Evolutionary conservation across 1,139 yeast species (phyloP), one percentile per base, ranked within the genome.

Genomic region (Lodderomyces pseudojiufengensis): DNA sequence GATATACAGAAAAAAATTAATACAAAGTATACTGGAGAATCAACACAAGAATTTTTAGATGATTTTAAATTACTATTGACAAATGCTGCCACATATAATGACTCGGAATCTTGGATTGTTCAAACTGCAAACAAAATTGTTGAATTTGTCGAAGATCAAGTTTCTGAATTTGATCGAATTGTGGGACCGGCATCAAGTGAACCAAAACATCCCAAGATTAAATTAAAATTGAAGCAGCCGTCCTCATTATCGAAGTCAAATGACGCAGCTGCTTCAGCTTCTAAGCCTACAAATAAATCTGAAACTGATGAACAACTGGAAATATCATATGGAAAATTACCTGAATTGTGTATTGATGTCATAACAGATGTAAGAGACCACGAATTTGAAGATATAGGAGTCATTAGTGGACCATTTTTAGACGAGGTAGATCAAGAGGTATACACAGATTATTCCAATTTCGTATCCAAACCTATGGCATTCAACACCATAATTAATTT

Each of bases 11-110:
- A 56, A 50, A 79, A 68, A 50, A 59, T 62, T 36, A 57, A 49
- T 31, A 62, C 62, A 12, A 60, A 53, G 26, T 73, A 73, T 42
- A 37, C 57, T 0, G 45, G 45, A 9, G 42, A 45, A 5, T 43
- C 59, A 2, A 44, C 59, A 0, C 59, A 52, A 1, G 78, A 71
- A 33, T 77, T 81, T 44, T 43, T 76, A 24, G 59, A 58, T 5
- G 87, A 81, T 57, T 76, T 82, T 51, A 64, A 72, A 45, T 54
- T 74, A 39, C 61, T 83, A 57, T 59, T 72, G 14, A 73, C 74
- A 34, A 83, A 83, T 55, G 86, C 90, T 16, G 55, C 61, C 24
- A 61, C 71, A 7, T 83, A 78, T 55, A 83, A 83, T 50, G 83
- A 77, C 44, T 68, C 77, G 1, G 76, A 69, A 13, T 76, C 84